These are phyloP conservation scores for Penicillium cosmopolitanum DNA, from an alignment of 495 filamentous ascomycete species.

Conservation along the genomic window DNA sequence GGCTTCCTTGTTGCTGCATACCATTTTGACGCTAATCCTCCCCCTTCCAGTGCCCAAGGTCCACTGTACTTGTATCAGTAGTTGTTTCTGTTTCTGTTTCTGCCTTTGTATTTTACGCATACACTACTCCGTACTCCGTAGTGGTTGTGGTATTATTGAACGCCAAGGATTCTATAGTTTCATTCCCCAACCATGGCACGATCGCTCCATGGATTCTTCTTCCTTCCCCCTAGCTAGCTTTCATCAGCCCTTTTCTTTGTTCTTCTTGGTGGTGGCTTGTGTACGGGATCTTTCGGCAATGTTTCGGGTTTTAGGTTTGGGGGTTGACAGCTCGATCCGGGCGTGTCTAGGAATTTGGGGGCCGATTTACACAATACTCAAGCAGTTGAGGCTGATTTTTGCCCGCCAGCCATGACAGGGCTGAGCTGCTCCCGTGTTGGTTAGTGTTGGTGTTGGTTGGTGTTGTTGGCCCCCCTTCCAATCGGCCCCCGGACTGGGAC, in stretches of 20 bases:
- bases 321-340: background rate
- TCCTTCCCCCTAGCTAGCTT: background rate
- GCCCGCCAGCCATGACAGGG: constrained; percentile 3
- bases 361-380: constrained; percentile 4
- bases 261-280: too few relatives aligned
- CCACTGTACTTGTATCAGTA: too few relatives aligned
- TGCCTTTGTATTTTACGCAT: too few relatives aligned
- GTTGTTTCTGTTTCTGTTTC: too few relatives aligned
- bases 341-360: constrained; percentile 20
- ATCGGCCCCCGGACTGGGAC: background rate
- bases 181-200: background rate
- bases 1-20: background rate
- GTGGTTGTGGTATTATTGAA: background rate
- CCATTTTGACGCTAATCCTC: constrained; percentile 6
- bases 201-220: background rate
- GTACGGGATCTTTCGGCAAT: background rate
- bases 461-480: background rate
- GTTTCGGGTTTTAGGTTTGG: constrained; percentile 2
- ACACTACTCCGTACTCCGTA: background rate
- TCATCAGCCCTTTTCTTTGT: background rate
- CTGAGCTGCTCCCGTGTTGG: background rate
- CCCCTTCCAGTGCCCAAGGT: background rate
- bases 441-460: too few relatives aligned
- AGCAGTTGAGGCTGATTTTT: background rate
- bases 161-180: constrained; percentile 4